A percentile compares a stretch with the other conserved stretches of the same genome.
These are phyloP conservation scores for Eucalyptus regnans DNA, from an alignment of 345 rosid species.

Conservation along the genomic window DNA sequence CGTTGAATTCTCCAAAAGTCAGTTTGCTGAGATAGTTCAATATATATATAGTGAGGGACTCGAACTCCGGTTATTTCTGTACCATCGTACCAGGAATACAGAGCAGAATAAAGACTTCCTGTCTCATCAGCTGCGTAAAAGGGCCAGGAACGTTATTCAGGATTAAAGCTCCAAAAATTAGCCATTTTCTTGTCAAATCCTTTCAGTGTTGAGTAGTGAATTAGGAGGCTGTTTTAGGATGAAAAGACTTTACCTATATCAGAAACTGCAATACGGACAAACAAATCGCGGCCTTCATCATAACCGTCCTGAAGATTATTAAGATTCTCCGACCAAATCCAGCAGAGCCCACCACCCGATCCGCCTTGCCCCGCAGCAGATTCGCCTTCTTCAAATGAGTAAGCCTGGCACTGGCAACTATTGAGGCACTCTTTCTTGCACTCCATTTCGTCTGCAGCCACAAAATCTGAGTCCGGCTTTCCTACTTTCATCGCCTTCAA, in stretches of 20 bases:
- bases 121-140: background rate
- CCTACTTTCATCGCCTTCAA: constrained; percentile 44
- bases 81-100: background rate
- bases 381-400: constrained; percentile 22
- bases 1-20: background rate
- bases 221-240: background rate
- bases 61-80: background rate
- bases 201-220: background rate
- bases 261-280: constrained; percentile 24
- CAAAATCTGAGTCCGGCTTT: constrained; percentile 23
- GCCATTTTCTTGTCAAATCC: background rate
- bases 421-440: constrained; percentile 41
- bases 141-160: background rate
- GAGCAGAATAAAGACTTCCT: background rate
- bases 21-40: background rate
- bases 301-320: constrained; percentile 39
- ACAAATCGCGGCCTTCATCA: constrained; percentile 17
- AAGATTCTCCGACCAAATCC: constrained; percentile 49
- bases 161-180: background rate
- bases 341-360: constrained; percentile 16
- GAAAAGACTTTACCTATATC: constrained; percentile 23
- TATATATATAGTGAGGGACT: background rate
- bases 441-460: constrained; percentile 14
- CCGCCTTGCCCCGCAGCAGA: background rate
- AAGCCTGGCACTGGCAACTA: constrained; percentile 51